Conservation (phyloP, 176 grass and related monocot genomes). For the Elaeis guineensis region DNA sequence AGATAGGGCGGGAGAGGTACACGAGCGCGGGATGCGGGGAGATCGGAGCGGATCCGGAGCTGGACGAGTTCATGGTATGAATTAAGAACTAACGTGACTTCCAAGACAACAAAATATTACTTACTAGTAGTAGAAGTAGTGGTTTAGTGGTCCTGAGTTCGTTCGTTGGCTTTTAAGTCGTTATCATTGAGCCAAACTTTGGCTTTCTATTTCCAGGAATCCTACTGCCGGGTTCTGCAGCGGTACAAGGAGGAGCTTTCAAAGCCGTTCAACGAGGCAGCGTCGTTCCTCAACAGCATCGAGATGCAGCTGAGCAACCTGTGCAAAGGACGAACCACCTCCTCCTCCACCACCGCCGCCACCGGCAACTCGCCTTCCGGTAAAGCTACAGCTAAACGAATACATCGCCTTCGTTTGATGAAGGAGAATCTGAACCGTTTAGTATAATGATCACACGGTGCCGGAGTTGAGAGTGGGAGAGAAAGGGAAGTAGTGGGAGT, state of each 20-base stretch:
- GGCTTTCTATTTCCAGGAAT: constrained; percentile 34
- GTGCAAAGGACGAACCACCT: constrained; percentile 31
- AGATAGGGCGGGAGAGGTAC: constrained; percentile 50
- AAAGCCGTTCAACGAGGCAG: constrained; percentile 80
- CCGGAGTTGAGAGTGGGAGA: constrained; percentile 9
- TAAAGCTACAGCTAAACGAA: background rate
- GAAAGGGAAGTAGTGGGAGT: constrained; percentile 1
- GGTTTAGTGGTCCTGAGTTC: too few relatives aligned
- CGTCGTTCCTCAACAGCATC: constrained; percentile 84
- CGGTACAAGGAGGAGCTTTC: constrained; percentile 88
- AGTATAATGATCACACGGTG: too few relatives aligned
- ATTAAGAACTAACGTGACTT: too few relatives aligned
- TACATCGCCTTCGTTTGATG: too few relatives aligned
- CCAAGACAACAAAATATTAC: too few relatives aligned
- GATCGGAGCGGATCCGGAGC: constrained; percentile 75
- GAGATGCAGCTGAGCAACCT: constrained; percentile 65
- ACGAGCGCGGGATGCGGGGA: constrained; percentile 19
- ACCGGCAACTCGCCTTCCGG: constrained; percentile 12
- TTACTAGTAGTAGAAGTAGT: too few relatives aligned
- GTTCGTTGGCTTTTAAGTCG: background rate
- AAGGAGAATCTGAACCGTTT: too few relatives aligned
- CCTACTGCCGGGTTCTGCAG: constrained; percentile 63
- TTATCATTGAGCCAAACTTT: background rate
- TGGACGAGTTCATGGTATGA: constrained; percentile 94
- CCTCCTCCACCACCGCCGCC: constrained; percentile 13